A percentile compares a stretch with the other conserved stretches of the same genome.
These are phyloP conservation scores for Pseudocercospora crystallina DNA, from an alignment of 2,329 filamentous ascomycete genomes.

Conservation along the genomic window DNA sequence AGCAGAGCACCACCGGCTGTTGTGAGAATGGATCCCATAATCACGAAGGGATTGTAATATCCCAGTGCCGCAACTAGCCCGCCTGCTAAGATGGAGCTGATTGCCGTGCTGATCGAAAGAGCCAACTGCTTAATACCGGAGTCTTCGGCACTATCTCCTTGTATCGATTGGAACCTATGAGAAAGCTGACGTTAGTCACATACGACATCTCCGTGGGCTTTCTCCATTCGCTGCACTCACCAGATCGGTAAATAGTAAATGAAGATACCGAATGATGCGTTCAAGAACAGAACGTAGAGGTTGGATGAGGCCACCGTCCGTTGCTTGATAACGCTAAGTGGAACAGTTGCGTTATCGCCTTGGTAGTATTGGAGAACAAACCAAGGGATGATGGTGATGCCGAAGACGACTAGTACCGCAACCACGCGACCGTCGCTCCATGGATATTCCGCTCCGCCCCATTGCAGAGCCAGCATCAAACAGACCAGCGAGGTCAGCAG, in stretches of 20 bases:
- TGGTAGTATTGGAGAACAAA: constrained; percentile 9
- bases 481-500: constrained; percentile 41
- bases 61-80: constrained; percentile 37
- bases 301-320: constrained; percentile 10
- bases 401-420: constrained; percentile 38
- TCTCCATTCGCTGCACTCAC: not conserved
- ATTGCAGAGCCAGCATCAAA: constrained; percentile 48
- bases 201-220: not conserved
- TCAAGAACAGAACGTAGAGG: constrained; percentile 12
- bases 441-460: constrained; percentile 37
- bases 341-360: constrained; percentile 14
- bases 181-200: not conserved
- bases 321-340: constrained; percentile 8
- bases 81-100: constrained; percentile 40
- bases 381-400: constrained; percentile 11
- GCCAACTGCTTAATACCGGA: constrained; percentile 11
- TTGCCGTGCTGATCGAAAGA: constrained; percentile 37
- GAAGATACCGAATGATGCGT: constrained; percentile 10
- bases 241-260: constrained; percentile 17
- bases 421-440: constrained; percentile 43
- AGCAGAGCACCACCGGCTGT: constrained; percentile 44
- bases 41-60: constrained; percentile 48
- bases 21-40: constrained; percentile 39
- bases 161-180: constrained; percentile 17
- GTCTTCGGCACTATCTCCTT: constrained; percentile 4